Evolutionary conservation across 441 rosid species (phyloP).

Genomic region (Dalechampia spathulata): DNA sequence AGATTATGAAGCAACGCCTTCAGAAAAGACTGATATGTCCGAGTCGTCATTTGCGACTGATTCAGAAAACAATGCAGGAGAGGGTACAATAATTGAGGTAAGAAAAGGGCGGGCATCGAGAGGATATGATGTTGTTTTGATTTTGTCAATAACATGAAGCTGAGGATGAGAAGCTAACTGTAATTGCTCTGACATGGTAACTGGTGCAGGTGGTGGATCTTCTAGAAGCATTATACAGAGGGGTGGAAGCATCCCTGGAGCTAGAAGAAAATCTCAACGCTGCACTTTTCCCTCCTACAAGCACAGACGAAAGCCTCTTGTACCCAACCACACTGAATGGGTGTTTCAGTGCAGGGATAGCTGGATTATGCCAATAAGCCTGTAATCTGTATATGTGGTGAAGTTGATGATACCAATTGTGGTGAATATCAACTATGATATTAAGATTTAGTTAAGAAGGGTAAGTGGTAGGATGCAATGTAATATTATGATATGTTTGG

Average conservation of each 20-base stretch:
- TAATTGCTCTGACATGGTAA: neutral
- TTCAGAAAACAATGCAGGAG: neutral
- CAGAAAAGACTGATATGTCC: neutral
- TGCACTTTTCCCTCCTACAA: neutral
- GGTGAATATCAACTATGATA: too few species aligned
- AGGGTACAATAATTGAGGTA: neutral
- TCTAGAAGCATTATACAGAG: neutral
- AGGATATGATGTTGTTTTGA: too few species aligned
- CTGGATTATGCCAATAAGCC: too few species aligned
- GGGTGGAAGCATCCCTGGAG: neutral
- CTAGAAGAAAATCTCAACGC: neutral
- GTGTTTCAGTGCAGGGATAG: neutral
- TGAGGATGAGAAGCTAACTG: too few species aligned
- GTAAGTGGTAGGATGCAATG: too few species aligned
- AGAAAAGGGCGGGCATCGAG: too few species aligned
- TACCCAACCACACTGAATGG: neutral
- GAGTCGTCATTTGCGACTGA: neutral
- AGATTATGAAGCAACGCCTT: neutral
- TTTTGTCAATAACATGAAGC: too few species aligned
- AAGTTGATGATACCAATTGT: too few species aligned
- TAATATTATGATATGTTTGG: too few species aligned
- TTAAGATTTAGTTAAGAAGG: too few species aligned
- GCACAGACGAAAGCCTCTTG: neutral
- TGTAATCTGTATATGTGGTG: too few species aligned
- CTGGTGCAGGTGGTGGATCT: neutral